Base-by-base conservation (phyloP, 2,329 filamentous ascomycete genomes). In the Ustulina deusta region DNA sequence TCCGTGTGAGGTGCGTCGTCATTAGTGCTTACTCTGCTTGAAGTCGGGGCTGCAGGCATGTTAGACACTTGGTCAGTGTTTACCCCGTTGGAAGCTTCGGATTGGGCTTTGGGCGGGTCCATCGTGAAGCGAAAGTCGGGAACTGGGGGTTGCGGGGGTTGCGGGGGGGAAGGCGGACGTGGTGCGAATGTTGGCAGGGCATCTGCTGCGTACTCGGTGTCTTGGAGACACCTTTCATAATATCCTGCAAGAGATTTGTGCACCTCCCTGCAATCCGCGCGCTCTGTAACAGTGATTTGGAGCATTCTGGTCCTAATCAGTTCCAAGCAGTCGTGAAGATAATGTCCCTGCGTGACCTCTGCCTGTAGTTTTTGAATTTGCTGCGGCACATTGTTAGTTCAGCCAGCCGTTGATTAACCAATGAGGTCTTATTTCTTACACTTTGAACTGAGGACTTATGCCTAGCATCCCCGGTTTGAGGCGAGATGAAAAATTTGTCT, bases 281-380 rank as follows among this genome's bases (percentile, higher is more conserved):
- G 58, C 6, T 60, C 17, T 29, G 34, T 20, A 38, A 40, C 48
- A 5, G 51, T 22, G 27, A 58, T 32, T 20, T 44, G 42, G 4
- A 69, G 40, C 56, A 69, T 69, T 36, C 46, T 48, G 13, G 29
- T 52, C 40, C 38, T 66, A 32, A 69, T 66, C 2, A 66, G n/a
- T 15, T 57, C 55, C 25, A 69, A 34, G 20, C 63, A 63, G 34
- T 69, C 63, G 38, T 63, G 27, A 49, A 69, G 63, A 36, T 69
- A 69, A 27, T 63, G 57, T 6, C 40, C 42, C 29, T 34, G 11
- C 6, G 20, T 56, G 15, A 57, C 48, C 2, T 32, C 20, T 22
- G 7, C 10, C 27, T 63, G 51, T 5, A 62, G 59, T 13, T 34
- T 32, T 10, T 55, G n/a, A 13, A 69, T 61, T 7, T 42, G 38